Evolutionary conservation across 1,139 yeast species (phyloP), one percentile per base, ranked within the genome.

Genomic region (Diutina scorzettiae): DNA sequence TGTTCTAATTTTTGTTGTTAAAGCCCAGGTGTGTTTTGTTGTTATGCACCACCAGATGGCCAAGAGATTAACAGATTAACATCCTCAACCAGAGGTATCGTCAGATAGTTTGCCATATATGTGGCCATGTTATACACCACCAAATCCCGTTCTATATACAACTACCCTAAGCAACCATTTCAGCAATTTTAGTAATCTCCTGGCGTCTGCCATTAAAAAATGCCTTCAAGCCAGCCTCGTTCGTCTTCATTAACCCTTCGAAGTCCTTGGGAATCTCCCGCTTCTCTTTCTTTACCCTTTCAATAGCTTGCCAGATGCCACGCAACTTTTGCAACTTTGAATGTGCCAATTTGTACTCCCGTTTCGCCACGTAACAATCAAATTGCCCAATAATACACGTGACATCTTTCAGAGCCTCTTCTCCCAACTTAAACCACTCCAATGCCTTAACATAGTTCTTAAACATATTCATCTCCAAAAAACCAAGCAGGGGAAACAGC

Each of bases 351-450:
- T 54, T 51, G 40, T 44, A 48, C 42, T 64, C 59, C n/a, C 53
- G 49, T 25, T 63, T 48, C 16, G 52, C 51, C 14, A 65, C 51
- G 43, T 59, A 61, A 41, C 69, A 63, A 54, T 87, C 96, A 54
- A 86, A 82, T 45, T 76, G 67, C 0, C 96, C 96, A 42, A 86
- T 67, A 50, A 77, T 63, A 51, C 93, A 84, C 33, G 76, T 69
- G 37, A 76, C 65, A 49, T 75, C 80, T 27, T 67, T 68, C 43
- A 52, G 56, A 2, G 83, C 63, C 47, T 83, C 91, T 31, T 75
- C 68, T 0, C 96, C 97, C 40, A 87, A 60, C 50, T 73, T 74
- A 60, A 87, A 86, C 96, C 96, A 89, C 53, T 85, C 86, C 33
- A 69, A 62, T 0, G 94, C 85, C 49, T 76, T 76, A 4, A 47